Evolutionary conservation across 805 yeast genomes (phyloP).

Genomic region (Candida nitratophila): DNA sequence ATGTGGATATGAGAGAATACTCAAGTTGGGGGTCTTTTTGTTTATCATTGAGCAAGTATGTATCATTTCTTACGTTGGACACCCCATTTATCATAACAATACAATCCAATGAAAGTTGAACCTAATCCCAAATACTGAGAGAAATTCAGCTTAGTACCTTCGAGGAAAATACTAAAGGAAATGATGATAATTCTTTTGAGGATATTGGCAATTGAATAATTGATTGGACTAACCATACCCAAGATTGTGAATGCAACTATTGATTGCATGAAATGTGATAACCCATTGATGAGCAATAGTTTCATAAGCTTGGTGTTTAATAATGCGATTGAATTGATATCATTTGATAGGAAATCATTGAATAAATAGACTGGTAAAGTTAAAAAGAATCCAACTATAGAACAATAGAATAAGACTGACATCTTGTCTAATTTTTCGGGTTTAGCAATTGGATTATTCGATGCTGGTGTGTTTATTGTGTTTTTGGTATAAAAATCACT

Average conservation of each 20-base stretch:
- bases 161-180: conserved; percentile 57
- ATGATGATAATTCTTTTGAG: conserved; percentile 69
- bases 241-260: conserved; percentile 70
- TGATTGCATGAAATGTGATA: conserved; percentile 65
- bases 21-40: no score
- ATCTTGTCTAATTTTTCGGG: conserved; percentile 55
- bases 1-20: no score
- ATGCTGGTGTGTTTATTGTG: conserved; percentile 3
- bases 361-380: conserved; percentile 63
- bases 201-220: conserved; percentile 74
- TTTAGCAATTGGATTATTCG: conserved; percentile 8
- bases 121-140: conserved; percentile 45
- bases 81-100: conserved; percentile 71
- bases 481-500: conserved; percentile 3
- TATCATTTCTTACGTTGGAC: conserved; percentile 6
- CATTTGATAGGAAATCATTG: conserved; percentile 36
- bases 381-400: conserved; percentile 56
- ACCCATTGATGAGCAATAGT: conserved; percentile 53
- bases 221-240: conserved; percentile 67
- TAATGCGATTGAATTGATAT: conserved; percentile 21
- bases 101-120: conserved; percentile 54
- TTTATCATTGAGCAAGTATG: no score
- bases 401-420: conserved; percentile 66
- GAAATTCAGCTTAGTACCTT: conserved; percentile 35
- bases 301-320: conserved; percentile 20